Base-by-base conservation (phyloP, 2,329 filamentous ascomycete species). In the Aspergillus puulaauensis region DNA sequence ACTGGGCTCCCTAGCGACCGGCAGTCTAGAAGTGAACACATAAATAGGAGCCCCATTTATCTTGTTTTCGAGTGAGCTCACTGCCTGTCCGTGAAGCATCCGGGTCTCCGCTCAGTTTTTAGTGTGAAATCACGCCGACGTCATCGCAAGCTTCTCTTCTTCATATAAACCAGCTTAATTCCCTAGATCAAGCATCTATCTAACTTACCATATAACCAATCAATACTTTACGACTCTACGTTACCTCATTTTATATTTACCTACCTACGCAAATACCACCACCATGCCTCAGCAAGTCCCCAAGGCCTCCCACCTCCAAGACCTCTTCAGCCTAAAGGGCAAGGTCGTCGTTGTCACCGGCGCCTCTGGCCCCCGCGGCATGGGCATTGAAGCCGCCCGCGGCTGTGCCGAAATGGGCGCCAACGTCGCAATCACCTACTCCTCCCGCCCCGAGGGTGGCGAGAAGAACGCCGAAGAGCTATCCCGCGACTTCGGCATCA, bases 391-490 rank as follows among this genome's bases (percentile, higher is more conserved):
- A 72, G 86, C 85, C 59, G 86, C 86, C 50, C 84, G 85, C 51
- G 85, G 84, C 64, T 85, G 82, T 70, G 85, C 85, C 60, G 85
- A 88, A 73, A 84, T 85, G 76, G 85, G 85, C 54, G 85, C 85
- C 66, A 79, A 86, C 71, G 72, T 88, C 37, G 85, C 85, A 70
- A 82, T 88, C 73, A 93, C 89, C 65, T 88, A 88, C 76, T 74
- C 84, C 61, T 86, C 84, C 14, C 83, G 85, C 50, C 75, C 82
- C 1, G 77, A 83, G 57, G 86, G 86, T 50, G 86, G 83, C 59
- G 81, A 87, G 77, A 85, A 85, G 79, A 88, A 88, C 76, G 85
- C 84, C 60, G 80, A 84, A 72, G 84, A 86, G 68, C 79, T 88
- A 48, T 54, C 70, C 44, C 79, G 83, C 66, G 80, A 80, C 65